Evolutionary conservation across 2,329 filamentous ascomycete genomes (phyloP).

Genomic region (Cyanodermella asteris): DNA sequence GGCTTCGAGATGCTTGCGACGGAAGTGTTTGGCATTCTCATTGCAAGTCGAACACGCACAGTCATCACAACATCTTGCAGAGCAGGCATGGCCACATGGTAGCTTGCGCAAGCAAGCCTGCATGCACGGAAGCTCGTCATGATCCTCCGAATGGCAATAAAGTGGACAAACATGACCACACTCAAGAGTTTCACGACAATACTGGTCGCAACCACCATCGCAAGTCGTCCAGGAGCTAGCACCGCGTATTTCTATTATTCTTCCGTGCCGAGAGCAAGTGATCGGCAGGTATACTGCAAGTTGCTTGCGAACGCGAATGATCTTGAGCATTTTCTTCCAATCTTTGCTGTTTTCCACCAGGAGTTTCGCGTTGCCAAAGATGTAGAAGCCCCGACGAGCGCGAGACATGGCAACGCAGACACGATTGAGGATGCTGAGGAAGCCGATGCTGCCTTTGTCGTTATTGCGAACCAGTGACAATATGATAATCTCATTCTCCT

Average conservation of each 20-base stretch:
- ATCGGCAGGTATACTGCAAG: constrained; percentile 36
- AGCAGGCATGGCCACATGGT: constrained; percentile 19
- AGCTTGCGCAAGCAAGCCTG: constrained; percentile 14
- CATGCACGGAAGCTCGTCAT: constrained; percentile 16
- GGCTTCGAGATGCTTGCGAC: too few relatives aligned
- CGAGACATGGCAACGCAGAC: constrained; percentile 44
- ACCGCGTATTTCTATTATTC: constrained; percentile 26
- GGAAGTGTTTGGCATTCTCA: too few relatives aligned
- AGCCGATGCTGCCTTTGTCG: constrained; percentile 38
- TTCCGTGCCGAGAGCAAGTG: constrained; percentile 39
- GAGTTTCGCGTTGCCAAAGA: constrained; percentile 55
- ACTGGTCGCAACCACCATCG: constrained; percentile 29
- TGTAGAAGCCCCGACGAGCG: constrained; percentile 57
- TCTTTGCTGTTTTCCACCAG: constrained; percentile 23
- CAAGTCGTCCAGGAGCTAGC: constrained; percentile 22
- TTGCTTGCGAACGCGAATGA: constrained; percentile 18
- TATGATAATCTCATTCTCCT: constrained; percentile 69
- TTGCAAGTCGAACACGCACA: too few relatives aligned
- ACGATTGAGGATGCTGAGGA: constrained; percentile 43
- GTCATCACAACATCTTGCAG: constrained; percentile 11
- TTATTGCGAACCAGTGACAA: constrained; percentile 63
- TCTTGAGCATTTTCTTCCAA: constrained; percentile 28
- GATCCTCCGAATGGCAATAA: constrained; percentile 30
- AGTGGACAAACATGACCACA: constrained; percentile 33
- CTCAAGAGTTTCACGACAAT: constrained; percentile 21